A percentile compares a stretch with the other conserved stretches of the same genome.
phyloP scores from a whole-genome alignment of 768 basidiomycete genomes.

The Trametes maxima region DNA sequence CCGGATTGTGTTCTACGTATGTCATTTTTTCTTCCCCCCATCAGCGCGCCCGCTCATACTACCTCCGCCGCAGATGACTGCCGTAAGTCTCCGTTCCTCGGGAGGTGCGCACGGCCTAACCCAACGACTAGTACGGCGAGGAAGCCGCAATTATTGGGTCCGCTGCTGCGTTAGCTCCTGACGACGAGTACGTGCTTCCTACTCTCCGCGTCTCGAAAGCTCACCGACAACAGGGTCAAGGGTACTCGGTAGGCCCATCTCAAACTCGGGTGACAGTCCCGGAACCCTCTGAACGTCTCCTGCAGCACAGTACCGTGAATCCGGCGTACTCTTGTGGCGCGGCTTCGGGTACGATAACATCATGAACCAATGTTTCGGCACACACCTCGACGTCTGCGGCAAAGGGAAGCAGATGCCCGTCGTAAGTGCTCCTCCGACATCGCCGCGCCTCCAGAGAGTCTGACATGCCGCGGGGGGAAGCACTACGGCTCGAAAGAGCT shows the following conservation, averaged over 20 bases:
- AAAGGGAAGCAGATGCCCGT: constrained; percentile 96
- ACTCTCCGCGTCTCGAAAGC: not conserved
- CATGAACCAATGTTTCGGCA: constrained; percentile 94
- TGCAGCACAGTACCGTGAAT: constrained; percentile 88
- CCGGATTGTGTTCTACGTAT: constrained; percentile 87
- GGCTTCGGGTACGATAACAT: constrained; percentile 76
- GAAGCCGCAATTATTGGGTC: constrained; percentile 90
- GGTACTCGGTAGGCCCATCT: constrained; percentile 62
- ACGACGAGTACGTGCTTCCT: constrained; percentile 74
- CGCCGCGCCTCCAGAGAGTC: not conserved
- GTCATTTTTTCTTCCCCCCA: constrained; percentile 30
- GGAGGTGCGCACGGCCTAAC: not conserved
- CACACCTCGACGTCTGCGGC: constrained; percentile 72
- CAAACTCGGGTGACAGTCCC: not conserved
- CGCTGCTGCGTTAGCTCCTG: constrained; percentile 77
- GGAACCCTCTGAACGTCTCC: not conserved
- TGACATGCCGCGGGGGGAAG: constrained; percentile 35
- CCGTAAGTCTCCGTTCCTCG: constrained; percentile 50
- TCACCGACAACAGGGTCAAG: constrained; percentile 38
- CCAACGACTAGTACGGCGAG: constrained; percentile 68
- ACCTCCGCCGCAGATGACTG: constrained; percentile 63
- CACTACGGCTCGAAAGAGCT: constrained; percentile 84
- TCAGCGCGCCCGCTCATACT: not conserved
- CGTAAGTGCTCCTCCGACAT: constrained; percentile 44
- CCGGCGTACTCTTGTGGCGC: constrained; percentile 89